Evolutionary conservation across 1,284 basidiomycete genomes (phyloP).

Genomic region (Taiwanofungus camphoratus): DNA sequence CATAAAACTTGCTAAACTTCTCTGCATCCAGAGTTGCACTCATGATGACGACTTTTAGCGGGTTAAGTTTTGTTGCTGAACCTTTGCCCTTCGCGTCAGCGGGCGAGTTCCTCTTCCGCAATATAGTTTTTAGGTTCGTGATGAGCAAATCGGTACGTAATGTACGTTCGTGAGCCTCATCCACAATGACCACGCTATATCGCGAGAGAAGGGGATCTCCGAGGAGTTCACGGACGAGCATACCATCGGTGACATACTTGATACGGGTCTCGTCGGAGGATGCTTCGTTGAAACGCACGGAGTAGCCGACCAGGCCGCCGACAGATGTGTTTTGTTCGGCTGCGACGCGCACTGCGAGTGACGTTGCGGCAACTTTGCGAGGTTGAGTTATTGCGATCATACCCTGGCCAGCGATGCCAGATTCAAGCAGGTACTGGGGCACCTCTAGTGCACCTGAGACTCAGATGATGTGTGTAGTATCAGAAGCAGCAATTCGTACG

Average conservation of each 20-base stretch:
- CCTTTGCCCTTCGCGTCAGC: slow-evolving; percentile 36
- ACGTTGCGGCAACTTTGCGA: slow-evolving; percentile 89
- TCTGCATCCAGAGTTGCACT: slow-evolving; percentile 95
- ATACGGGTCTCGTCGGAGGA: slow-evolving; percentile 69
- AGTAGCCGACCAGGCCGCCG: slow-evolving; percentile 84
- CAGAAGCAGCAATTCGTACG: slow-evolving; percentile 47
- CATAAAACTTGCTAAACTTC: slow-evolving; percentile 87
- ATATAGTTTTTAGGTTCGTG: slow-evolving; percentile 86
- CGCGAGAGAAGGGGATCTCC: slow-evolving; percentile 71
- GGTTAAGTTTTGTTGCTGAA: slow-evolving; percentile 31
- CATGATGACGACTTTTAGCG: slow-evolving; percentile 93
- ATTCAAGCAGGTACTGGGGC: slow-evolving; percentile 84
- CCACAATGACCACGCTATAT: slow-evolving; percentile 90
- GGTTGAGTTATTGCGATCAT: slow-evolving; percentile 90
- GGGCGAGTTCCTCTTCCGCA: slow-evolving; percentile 55
- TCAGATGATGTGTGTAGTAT: not conserved
- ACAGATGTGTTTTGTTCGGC: slow-evolving; percentile 71
- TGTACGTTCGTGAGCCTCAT: slow-evolving; percentile 97
- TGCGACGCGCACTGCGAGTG: slow-evolving; percentile 86
- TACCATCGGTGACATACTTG: slow-evolving; percentile 96
- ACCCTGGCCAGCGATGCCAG: slow-evolving; percentile 55
- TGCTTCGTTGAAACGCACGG: slow-evolving; percentile 92
- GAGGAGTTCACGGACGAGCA: slow-evolving; percentile 89
- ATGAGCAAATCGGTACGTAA: slow-evolving; percentile 94
- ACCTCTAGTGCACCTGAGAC: slow-evolving; percentile 51